Evolutionary conservation across 305 asterid species (phyloP).

Genomic region (Solanum hybrid): DNA sequence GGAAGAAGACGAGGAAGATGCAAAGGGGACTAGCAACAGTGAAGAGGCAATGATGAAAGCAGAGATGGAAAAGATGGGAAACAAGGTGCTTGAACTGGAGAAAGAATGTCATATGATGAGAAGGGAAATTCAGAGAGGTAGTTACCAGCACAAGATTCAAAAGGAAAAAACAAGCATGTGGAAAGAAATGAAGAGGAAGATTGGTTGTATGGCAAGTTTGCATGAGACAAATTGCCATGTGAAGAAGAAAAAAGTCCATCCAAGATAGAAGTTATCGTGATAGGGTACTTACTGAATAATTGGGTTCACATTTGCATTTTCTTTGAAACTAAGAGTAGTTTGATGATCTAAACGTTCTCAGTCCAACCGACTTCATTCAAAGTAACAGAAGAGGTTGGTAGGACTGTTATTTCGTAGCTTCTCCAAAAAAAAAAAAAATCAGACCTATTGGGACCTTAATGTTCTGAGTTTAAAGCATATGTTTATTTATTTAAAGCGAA

Average conservation of each 20-base stretch:
- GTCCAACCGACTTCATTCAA: background rate
- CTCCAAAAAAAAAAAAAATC: background rate
- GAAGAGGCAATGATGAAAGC: slow-evolving; percentile 28
- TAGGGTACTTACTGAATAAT: background rate
- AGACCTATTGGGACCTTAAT: background rate
- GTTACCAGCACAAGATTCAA: background rate
- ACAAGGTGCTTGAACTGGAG: slow-evolving; percentile 56
- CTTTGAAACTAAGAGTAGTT: background rate
- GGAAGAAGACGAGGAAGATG: slow-evolving; percentile 19
- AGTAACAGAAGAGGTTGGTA: background rate
- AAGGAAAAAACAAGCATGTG: slow-evolving; percentile 42
- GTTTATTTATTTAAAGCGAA: background rate
- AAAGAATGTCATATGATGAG: slow-evolving; percentile 52
- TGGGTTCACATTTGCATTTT: background rate
- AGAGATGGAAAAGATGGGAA: slow-evolving; percentile 65
- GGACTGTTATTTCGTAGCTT: background rate
- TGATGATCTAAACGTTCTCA: background rate
- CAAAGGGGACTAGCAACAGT: background rate
- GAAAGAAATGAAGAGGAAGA: slow-evolving; percentile 84
- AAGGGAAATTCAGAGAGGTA: slow-evolving; percentile 39
- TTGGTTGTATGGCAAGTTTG: slow-evolving; percentile 44
- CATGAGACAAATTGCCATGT: slow-evolving; percentile 52
- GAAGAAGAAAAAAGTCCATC: slow-evolving; percentile 61
- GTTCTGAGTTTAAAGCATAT: background rate
- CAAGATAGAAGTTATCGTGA: slow-evolving; percentile 17